Conservation (phyloP, 805 yeast genomes). For the Danielia reshetovae region DNA sequence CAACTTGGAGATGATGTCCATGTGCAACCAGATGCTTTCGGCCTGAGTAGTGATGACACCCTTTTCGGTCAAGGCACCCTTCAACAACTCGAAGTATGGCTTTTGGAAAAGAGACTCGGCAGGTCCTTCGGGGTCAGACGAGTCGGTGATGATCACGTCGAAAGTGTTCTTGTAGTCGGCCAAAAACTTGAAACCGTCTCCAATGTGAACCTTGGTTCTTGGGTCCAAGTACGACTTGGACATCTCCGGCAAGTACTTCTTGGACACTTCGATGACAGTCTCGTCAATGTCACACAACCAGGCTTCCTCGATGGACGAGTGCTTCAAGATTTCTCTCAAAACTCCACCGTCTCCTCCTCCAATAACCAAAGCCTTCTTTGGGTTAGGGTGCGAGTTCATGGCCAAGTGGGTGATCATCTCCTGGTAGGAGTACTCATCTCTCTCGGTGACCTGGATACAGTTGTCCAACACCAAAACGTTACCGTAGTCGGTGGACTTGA, state of each 20-base stretch:
- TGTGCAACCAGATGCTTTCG: slow-evolving; percentile 90
- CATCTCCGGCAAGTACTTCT: slow-evolving; percentile 85
- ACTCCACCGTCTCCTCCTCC: slow-evolving; percentile 99
- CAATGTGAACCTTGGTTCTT: slow-evolving; percentile 84
- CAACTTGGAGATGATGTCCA: slow-evolving; percentile 76
- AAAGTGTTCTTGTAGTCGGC: slow-evolving; percentile 77
- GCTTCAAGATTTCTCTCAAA: slow-evolving; percentile 89
- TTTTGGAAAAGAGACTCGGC: slow-evolving; percentile 92
- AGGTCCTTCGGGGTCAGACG: slow-evolving; percentile 98
- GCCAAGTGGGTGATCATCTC: slow-evolving; percentile 98
- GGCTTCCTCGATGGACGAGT: slow-evolving; percentile 80
- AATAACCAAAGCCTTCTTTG: slow-evolving; percentile 87
- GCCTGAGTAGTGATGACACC: slow-evolving; percentile 95
- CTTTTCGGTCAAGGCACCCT: slow-evolving; percentile 84
- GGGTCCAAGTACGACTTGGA: slow-evolving; percentile 81
- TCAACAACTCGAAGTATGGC: slow-evolving; percentile 80
- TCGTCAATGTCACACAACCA: slow-evolving; percentile 94
- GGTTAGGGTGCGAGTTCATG: slow-evolving; percentile 88
- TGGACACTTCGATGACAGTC: slow-evolving; percentile 82
- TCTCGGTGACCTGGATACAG: slow-evolving; percentile 92
- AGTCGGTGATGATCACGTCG: slow-evolving; percentile 95
- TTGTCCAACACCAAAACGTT: slow-evolving; percentile 93
- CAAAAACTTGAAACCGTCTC: slow-evolving; percentile 96
- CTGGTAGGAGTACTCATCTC: slow-evolving; percentile 96
- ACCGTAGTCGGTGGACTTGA: slow-evolving; percentile 91